These are phyloP conservation scores for Wickerhamiella alocasiicola DNA, from an alignment of 805 yeast genomes.

Conservation along the genomic window DNA sequence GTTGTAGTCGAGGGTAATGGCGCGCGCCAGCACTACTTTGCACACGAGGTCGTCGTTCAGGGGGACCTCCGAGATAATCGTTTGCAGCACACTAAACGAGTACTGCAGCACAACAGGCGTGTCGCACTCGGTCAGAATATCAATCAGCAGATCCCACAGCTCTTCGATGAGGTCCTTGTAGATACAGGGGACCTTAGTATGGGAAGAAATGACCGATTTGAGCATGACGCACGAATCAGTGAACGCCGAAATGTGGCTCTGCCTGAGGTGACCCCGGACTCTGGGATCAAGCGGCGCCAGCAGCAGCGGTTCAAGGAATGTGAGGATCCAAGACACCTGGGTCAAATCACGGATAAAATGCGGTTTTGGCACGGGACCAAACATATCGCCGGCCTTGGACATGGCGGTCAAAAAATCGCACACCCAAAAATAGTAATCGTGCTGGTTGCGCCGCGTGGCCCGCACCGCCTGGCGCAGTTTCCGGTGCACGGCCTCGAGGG, in stretches of 20 bases:
- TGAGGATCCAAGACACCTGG: conserved; percentile 5
- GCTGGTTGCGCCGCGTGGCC: conserved; percentile 1
- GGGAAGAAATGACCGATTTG: neutral
- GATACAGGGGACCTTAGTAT: conserved; percentile 6
- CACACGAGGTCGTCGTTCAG: conserved; percentile 14
- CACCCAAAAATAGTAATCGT: conserved; percentile 6
- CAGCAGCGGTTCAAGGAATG: neutral
- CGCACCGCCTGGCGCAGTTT: conserved; percentile 6
- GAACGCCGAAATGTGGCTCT: conserved; percentile 2
- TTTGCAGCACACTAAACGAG: conserved; percentile 15
- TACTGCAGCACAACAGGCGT: conserved; percentile 6
- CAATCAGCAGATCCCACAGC: conserved; percentile 20
- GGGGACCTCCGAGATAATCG: conserved; percentile 13
- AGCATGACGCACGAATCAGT: conserved; percentile 4
- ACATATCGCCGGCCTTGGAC: neutral
- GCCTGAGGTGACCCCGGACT: neutral
- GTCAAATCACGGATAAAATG: conserved; percentile 3
- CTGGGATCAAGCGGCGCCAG: neutral
- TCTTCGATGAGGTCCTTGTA: conserved; percentile 9
- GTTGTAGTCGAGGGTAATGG: conserved; percentile 11
- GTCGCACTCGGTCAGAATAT: conserved; percentile 13
- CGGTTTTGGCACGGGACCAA: conserved; percentile 8
- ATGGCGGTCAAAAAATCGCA: conserved; percentile 4
- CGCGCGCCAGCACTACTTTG: conserved; percentile 16
- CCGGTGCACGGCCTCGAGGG: conserved; percentile 4